Conservation (phyloP, 2,329 filamentous ascomycete genomes). For the Sporothrix variecibatus region DNA sequence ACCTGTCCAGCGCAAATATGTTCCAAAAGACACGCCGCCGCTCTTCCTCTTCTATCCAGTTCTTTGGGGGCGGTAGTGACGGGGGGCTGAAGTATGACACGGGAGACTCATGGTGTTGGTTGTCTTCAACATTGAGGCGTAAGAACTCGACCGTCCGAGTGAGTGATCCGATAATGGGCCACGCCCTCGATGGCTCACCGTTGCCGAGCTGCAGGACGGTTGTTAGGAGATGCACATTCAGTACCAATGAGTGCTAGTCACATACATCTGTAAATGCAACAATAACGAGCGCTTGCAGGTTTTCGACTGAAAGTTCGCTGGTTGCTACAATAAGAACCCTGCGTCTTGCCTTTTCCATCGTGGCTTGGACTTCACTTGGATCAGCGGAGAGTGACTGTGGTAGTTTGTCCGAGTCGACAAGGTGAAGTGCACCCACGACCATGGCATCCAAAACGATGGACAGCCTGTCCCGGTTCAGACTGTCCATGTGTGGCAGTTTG, state of each 20-base stretch:
- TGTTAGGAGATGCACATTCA: not conserved
- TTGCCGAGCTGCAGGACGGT: not conserved
- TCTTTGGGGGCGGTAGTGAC: not conserved
- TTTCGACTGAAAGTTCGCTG: not conserved
- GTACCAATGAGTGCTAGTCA: not conserved
- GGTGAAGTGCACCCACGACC: not conserved
- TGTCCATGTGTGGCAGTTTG: not conserved
- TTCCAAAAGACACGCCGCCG: constrained; percentile 4
- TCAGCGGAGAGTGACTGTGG: not conserved
- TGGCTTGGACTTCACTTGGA: not conserved
- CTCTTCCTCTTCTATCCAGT: constrained; percentile 7
- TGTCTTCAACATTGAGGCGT: constrained; percentile 10
- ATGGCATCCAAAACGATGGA: not conserved
- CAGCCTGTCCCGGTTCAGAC: not conserved
- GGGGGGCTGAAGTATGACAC: not conserved
- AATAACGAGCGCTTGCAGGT: not conserved
- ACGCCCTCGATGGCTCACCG: not conserved
- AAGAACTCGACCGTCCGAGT: constrained; percentile 5
- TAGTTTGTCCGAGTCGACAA: not conserved
- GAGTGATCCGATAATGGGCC: constrained; percentile 10
- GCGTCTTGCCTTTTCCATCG: not conserved
- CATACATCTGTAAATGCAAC: constrained; percentile 12
- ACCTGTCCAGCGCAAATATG: constrained; percentile 4
- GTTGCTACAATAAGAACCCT: not conserved
- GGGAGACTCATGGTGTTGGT: not conserved